Base-by-base conservation (phyloP, 192 early-diverging fungal genomes). In the Gamsiella multidivaricata region DNA sequence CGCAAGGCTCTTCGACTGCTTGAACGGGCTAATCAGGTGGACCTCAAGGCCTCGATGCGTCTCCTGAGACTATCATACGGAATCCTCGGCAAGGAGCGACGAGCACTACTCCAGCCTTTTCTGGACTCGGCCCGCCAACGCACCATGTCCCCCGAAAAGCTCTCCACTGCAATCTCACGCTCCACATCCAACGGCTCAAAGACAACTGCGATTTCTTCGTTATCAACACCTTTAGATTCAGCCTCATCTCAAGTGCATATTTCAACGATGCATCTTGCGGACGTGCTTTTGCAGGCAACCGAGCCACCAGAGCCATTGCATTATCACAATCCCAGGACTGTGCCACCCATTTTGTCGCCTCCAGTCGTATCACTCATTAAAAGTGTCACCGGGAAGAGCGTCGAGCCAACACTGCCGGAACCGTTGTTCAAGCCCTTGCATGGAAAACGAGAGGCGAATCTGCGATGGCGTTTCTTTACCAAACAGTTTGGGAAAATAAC, bases 21-120 rank as follows among this genome's bases (percentile, higher is more conserved):
- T 14, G 74, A 78, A 15, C 74, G 74, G 12, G 74, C 65, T 49
- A 78, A 78, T 50, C 74, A 69, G 28, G 45, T 78, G 74, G 74
- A 78, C 23, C 36, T 64, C 22, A 78, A 69, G 49, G 32, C 65
- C 0, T 60, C 64, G 14, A 54, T 57, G 47, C 65, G 65, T 25
- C 28, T 78, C 9, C 32, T 78, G n/a, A 14, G 66, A 39, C 22
- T 64, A 9, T 31, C 74, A 0, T 58, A 78, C 31, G 65, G 74
- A 4, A 50, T 78, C 29, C 60, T 41, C 5, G 74, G 74, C 23
- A 50, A 22, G 25, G 74, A 69, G 37, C 74, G 74, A 11, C 65
- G 46, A 26, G 63, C 34, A 17, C 60, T 78, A 10, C 54, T 78
- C 9, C 59, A 78, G 22, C 74, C 74, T 14, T 68, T 58, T 22